phyloP scores from a whole-genome alignment of 2,329 filamentous ascomycete genomes.

The Alternaria panax region DNA sequence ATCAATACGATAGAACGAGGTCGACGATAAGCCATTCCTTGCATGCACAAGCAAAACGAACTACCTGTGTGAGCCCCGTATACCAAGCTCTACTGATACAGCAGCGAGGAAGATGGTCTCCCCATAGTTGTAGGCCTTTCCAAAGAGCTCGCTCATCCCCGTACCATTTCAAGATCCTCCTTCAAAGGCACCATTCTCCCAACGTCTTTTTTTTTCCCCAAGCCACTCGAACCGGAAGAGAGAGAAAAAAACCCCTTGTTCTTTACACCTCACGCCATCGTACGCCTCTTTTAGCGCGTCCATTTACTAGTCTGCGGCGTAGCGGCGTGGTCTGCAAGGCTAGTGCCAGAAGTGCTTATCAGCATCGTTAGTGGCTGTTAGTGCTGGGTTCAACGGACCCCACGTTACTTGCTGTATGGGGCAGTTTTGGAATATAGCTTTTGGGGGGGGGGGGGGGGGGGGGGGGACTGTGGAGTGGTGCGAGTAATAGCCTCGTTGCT shows the following conservation, averaged over 20 bases:
- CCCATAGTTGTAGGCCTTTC: no score
- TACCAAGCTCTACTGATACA: no score
- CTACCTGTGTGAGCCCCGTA: no score
- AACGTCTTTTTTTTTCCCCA: no score
- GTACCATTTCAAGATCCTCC: no score
- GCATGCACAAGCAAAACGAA: neutral
- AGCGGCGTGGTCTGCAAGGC: slow-evolving; percentile 1
- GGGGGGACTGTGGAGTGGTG: neutral
- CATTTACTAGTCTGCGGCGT: neutral
- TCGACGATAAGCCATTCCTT: neutral
- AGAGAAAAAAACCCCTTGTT: no score
- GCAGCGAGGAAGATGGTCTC: no score
- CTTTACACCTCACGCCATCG: neutral
- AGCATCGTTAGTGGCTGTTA: slow-evolving; percentile 6
- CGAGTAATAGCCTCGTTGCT: neutral
- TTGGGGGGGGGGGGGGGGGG: no score
- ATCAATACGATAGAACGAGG: neutral
- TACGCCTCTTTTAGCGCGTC: neutral
- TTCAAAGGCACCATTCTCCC: no score
- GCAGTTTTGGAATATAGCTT: neutral
- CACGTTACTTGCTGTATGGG: neutral
- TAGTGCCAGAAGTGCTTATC: slow-evolving; percentile 3
- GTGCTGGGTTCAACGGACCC: slow-evolving; percentile 3
- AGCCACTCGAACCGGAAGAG: neutral
- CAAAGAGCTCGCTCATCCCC: no score